Evolutionary conservation across 345 rosid genomes (phyloP), one percentile per base, ranked within the genome.

Genomic region (Citrus hindsii): DNA sequence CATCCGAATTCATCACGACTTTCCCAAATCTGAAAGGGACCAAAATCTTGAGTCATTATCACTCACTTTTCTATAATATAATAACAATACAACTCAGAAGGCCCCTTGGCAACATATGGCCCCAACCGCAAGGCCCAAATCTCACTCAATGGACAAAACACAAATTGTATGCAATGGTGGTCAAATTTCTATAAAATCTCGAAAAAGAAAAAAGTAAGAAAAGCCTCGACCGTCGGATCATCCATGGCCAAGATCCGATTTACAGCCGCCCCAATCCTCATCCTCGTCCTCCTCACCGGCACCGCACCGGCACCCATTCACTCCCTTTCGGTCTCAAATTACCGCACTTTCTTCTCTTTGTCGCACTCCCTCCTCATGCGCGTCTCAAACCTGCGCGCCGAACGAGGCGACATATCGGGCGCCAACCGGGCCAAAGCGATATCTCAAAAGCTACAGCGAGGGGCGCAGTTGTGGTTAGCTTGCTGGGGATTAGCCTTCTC

Each of bases 361-460:
- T 84, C 95, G 76, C 92, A 88, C 65, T 85, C 97, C 42, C 94
- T 95, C 83, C 78, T 89, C 73, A 76, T 75, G 53, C 97, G 98
- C 72, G 95, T 95, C 42, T 85, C 97, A 67, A 90, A 90, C 84
- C 82, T 92, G 21, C 98, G 98, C 25, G 84, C 84, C 7, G 79
- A 89, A 0, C 95, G 98, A 19, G 95, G 97, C 19, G 98, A 95
- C 75, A 18, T 25, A 19, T 48, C 71, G 46, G 98, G 97, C 4
- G 82, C 92, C 13, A 72, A 81, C 42, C 91, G 98, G 19, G 94
- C 88, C 53, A 86, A 83, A 71, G 18, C 71, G 64, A 69, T 92
- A 38, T 91, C 95, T 7, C 84, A 82, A 12, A 86, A 88, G 80
- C 82, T 93, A 1, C 88, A 93, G 75, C 87, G 82, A 18, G 84